Evolutionary conservation across 176 grass and related monocot species (phyloP).

Genomic region (Lolium multiflorum): DNA sequence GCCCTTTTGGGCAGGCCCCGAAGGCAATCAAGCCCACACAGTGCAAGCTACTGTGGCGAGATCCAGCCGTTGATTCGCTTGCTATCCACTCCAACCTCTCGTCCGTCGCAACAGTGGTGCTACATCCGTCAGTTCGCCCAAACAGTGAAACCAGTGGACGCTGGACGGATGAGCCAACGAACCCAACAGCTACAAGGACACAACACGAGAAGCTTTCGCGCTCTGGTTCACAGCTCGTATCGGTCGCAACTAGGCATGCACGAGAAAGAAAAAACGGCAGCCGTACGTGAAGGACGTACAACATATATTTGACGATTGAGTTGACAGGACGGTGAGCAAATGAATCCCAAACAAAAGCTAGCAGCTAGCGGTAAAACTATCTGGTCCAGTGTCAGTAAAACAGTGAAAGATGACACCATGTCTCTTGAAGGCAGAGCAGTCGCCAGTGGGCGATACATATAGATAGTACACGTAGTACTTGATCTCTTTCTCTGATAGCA

Average conservation of each 20-base stretch:
- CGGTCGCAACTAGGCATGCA: too few species aligned
- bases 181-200: slow-evolving; percentile 6
- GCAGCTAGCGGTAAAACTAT: neutral
- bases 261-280: too few species aligned
- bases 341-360: slow-evolving; percentile 45
- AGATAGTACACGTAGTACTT: neutral
- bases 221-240: too few species aligned
- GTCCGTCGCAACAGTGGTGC: neutral
- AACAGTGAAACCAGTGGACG: neutral
- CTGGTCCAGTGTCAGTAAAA: slow-evolving; percentile 20
- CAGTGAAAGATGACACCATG: neutral
- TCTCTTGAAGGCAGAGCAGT: neutral
- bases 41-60: neutral
- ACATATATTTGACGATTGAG: neutral
- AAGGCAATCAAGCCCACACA: slow-evolving; percentile 33
- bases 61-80: slow-evolving; percentile 41
- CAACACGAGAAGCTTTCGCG: slow-evolving; percentile 20
- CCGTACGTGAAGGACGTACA: too few species aligned
- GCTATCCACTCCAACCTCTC: neutral
- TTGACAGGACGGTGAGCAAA: slow-evolving; percentile 27
- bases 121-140: slow-evolving; percentile 12
- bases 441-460: neutral
- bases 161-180: neutral
- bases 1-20: neutral
- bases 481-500: neutral